These are phyloP conservation scores for Coniochaeta hoffmannii DNA, from an alignment of 2,329 filamentous ascomycete species.

Conservation along the genomic window DNA sequence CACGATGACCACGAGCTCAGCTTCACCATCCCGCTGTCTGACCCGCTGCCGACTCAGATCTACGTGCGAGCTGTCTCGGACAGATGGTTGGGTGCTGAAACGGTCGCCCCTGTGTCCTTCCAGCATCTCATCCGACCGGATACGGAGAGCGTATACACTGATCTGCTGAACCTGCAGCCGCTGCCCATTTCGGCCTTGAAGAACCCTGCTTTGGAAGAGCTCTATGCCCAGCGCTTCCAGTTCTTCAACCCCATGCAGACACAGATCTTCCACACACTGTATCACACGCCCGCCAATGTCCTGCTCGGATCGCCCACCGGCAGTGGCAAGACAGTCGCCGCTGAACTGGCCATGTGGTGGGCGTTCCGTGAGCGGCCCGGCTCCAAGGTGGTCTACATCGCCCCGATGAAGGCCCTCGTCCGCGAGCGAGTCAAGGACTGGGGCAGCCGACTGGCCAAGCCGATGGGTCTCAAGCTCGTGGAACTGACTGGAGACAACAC, in stretches of 20 bases:
- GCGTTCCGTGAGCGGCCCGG: slow-evolving; percentile 90
- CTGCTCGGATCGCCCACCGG: slow-evolving; percentile 92
- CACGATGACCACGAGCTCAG: slow-evolving; percentile 96
- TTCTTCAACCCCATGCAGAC: slow-evolving; percentile 99
- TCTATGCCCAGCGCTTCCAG: slow-evolving; percentile 83
- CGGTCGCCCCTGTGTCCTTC: slow-evolving; percentile 90
- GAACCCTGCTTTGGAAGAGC: slow-evolving; percentile 77
- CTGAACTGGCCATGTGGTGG: slow-evolving; percentile 99
- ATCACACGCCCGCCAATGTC: slow-evolving; percentile 87
- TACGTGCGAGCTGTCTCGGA: slow-evolving; percentile 94
- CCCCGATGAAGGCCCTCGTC: slow-evolving; percentile 97
- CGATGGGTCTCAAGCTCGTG: slow-evolving; percentile 83
- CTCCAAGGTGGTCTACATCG: slow-evolving; percentile 97
- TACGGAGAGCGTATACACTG: slow-evolving; percentile 95
- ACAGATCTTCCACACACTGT: slow-evolving; percentile 94
- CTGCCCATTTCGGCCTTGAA: slow-evolving; percentile 80
- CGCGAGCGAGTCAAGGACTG: slow-evolving; percentile 95
- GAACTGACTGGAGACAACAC: slow-evolving; percentile 95
- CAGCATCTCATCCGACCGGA: slow-evolving; percentile 96
- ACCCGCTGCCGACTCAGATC: slow-evolving; percentile 90
- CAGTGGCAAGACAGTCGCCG: slow-evolving; percentile 94
- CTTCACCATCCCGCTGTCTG: slow-evolving; percentile 91
- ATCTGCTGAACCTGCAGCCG: slow-evolving; percentile 85
- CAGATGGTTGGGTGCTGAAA: slow-evolving; percentile 93
- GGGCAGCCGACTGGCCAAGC: slow-evolving; percentile 70